phyloP scores from a whole-genome alignment of 352 stramenopile genomes.

The Saprolegnia diclina region DNA sequence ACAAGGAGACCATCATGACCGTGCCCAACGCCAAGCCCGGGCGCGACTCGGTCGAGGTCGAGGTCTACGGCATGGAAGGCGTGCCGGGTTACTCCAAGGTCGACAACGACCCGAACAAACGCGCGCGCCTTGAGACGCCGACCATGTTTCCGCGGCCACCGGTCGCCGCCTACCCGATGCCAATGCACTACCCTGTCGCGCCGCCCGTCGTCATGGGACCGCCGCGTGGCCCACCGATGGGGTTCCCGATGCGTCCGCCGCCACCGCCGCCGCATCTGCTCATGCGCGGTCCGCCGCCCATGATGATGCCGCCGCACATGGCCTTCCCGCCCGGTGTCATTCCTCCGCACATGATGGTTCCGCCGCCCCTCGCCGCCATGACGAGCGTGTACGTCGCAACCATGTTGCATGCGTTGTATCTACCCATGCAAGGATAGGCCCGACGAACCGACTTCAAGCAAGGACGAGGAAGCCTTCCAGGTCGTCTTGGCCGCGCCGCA shows the following conservation, averaged over 20 bases:
- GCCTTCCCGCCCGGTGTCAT: slow-evolving; percentile 45
- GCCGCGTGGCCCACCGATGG: slow-evolving; percentile 31
- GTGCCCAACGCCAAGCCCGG: slow-evolving; percentile 84
- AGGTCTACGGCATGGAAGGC: slow-evolving; percentile 89
- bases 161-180: not conserved
- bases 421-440: too few relatives aligned
- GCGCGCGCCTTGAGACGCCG: slow-evolving; percentile 6
- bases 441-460: too few relatives aligned
- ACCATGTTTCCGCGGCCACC: not conserved
- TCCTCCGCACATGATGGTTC: slow-evolving; percentile 40
- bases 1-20: slow-evolving; percentile 76
- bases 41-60: slow-evolving; percentile 67
- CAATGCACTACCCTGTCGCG: not conserved
- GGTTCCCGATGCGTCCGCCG: slow-evolving; percentile 32
- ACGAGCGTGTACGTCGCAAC: not conserved
- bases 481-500: slow-evolving; percentile 31
- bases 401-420: too few relatives aligned
- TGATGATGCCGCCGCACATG: slow-evolving; percentile 42
- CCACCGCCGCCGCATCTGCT: not conserved
- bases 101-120: slow-evolving; percentile 26
- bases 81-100: slow-evolving; percentile 45
- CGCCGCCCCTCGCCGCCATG: slow-evolving; percentile 28
- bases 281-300: slow-evolving; percentile 35
- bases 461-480: not conserved
- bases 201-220: not conserved